Evolutionary conservation across 495 filamentous ascomycete species (phyloP).

Genomic region (Astrothelium subdiscretum): DNA sequence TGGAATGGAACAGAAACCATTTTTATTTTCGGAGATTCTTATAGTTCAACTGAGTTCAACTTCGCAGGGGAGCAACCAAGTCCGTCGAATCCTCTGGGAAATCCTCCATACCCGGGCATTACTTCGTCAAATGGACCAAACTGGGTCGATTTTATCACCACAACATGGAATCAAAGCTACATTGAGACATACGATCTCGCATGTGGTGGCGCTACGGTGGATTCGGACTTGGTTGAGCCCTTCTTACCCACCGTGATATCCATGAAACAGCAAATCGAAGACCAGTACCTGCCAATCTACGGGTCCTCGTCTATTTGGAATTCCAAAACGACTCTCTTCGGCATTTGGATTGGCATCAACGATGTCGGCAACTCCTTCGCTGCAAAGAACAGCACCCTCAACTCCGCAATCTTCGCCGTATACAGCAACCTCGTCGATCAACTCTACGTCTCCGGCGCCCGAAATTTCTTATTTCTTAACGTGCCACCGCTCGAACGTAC

Average conservation of each 20-base stretch:
- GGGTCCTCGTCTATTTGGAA: constrained; percentile 40
- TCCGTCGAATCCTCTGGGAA: constrained; percentile 59
- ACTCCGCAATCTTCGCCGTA: constrained; percentile 43
- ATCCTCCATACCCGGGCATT: constrained; percentile 51
- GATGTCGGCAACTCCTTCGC: constrained; percentile 59
- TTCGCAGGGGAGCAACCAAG: constrained; percentile 44
- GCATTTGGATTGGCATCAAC: constrained; percentile 70
- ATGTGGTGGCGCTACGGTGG: constrained; percentile 57
- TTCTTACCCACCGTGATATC: constrained; percentile 41
- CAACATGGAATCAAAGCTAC: constrained; percentile 47
- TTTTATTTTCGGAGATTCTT: constrained; percentile 43
- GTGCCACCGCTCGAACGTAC: constrained; percentile 60
- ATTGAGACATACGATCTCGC: constrained; percentile 61
- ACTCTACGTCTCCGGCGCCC: constrained; percentile 48
- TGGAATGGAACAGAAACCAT: constrained; percentile 10
- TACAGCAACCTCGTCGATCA: constrained; percentile 45
- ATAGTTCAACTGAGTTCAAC: constrained; percentile 57
- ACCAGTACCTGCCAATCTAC: constrained; percentile 38
- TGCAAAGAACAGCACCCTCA: constrained; percentile 35
- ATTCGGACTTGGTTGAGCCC: constrained; percentile 44
- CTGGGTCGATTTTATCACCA: constrained; percentile 60
- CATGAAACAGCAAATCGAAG: constrained; percentile 46
- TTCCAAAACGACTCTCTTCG: constrained; percentile 48
- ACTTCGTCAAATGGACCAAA: constrained; percentile 48
- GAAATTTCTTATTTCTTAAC: constrained; percentile 63